Evolutionary conservation across 1,284 basidiomycete genomes (phyloP).

Genomic region (Cutaneotrichosporon sp.): DNA sequence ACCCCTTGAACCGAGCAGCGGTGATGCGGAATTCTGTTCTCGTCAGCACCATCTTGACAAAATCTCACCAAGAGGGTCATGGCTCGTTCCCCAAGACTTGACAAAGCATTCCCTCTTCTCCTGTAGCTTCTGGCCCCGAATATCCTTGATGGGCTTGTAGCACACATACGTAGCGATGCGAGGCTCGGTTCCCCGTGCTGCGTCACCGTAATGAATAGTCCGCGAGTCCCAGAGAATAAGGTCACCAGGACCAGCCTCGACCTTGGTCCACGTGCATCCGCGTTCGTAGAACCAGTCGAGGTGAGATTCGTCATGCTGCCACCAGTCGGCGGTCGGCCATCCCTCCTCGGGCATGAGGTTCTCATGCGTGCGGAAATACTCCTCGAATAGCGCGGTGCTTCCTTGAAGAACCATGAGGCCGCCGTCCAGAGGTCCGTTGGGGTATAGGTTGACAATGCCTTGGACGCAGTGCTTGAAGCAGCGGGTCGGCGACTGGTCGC

Average conservation of each 20-base stretch:
- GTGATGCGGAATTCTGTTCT: constrained; percentile 28
- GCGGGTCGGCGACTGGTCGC: constrained; percentile 49
- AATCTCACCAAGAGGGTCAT: constrained; percentile 43
- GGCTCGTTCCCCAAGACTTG: constrained; percentile 33
- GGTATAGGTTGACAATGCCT: constrained; percentile 51
- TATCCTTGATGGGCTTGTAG: constrained; percentile 43
- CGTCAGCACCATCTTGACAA: background rate
- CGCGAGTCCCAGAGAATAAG: constrained; percentile 44
- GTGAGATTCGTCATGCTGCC: constrained; percentile 38
- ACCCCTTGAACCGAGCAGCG: constrained; percentile 15
- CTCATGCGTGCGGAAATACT: constrained; percentile 49
- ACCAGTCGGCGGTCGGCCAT: constrained; percentile 44
- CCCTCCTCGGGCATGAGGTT: constrained; percentile 43
- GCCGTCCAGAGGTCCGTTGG: constrained; percentile 53
- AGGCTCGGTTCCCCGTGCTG: constrained; percentile 35
- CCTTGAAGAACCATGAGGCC: constrained; percentile 54
- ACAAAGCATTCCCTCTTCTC: constrained; percentile 29
- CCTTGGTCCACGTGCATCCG: constrained; percentile 43
- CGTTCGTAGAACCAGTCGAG: constrained; percentile 44
- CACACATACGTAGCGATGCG: constrained; percentile 47
- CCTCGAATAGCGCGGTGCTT: constrained; percentile 41
- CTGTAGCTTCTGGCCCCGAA: constrained; percentile 29
- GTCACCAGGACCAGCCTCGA: constrained; percentile 39
- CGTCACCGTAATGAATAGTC: constrained; percentile 41
- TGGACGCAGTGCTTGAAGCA: constrained; percentile 52